phyloP scores from a whole-genome alignment of 331 rosid genomes.

The Saraca asoca region DNA sequence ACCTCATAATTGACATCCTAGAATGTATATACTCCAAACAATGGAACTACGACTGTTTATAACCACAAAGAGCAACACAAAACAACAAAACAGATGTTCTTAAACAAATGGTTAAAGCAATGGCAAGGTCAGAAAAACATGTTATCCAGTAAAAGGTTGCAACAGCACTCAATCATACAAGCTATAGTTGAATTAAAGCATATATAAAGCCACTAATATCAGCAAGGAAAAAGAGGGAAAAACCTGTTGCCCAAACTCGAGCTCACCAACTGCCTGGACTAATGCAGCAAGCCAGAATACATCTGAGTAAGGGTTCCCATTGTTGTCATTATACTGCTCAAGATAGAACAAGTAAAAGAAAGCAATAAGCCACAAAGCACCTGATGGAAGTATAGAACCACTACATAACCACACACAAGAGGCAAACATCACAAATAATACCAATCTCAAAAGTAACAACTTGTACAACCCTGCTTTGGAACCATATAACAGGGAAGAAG shows the following conservation, averaged over 20 bases:
- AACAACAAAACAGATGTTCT: no score
- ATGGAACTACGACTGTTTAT: no score
- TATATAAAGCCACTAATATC: conserved; percentile 12
- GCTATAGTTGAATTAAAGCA: conserved; percentile 3
- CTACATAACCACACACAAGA: conserved; percentile 21
- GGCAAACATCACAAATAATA: conserved; percentile 15
- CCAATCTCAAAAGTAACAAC: conserved; percentile 19
- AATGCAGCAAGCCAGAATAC: conserved; percentile 95
- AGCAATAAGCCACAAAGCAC: conserved; percentile 26
- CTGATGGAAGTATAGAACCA: neutral
- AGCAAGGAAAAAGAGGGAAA: conserved; percentile 31
- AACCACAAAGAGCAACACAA: neutral
- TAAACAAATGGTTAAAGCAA: neutral
- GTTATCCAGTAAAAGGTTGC: neutral
- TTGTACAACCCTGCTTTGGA: neutral
- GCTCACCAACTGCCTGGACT: conserved; percentile 89
- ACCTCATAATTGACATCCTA: no score
- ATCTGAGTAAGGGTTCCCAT: conserved; percentile 88
- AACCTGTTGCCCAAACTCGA: conserved; percentile 97
- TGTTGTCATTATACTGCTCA: conserved; percentile 90
- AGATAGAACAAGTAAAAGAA: conserved; percentile 28
- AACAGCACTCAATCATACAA: neutral
- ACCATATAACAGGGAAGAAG: no score
- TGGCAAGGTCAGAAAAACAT: neutral
- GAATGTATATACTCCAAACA: no score